These are phyloP conservation scores for Thraustochytrium striatum DNA, from an alignment of 352 stramenopile species.

Conservation along the genomic window DNA sequence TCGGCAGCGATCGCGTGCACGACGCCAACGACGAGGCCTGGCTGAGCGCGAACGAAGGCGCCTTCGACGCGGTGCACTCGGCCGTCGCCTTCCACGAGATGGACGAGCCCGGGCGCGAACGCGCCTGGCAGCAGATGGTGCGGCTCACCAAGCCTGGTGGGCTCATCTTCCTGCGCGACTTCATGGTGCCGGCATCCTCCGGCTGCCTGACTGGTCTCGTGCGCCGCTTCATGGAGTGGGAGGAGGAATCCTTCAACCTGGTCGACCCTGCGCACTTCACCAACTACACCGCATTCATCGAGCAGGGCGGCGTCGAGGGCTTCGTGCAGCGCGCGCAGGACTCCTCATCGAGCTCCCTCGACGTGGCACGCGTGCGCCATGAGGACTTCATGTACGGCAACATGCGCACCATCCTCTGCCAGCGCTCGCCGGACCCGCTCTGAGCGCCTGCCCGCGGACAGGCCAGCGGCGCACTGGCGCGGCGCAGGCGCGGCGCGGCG, in stretches of 20 bases:
- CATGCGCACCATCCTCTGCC: neutral
- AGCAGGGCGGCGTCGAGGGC: neutral
- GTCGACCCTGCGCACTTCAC: neutral
- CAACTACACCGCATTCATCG: neutral
- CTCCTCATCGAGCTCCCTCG: no score
- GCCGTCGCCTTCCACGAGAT: neutral
- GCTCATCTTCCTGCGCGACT: neutral
- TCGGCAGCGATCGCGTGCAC: neutral
- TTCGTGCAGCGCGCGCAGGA: no score
- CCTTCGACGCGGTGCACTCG: neutral
- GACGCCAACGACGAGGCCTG: neutral
- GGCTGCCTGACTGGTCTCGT: neutral
- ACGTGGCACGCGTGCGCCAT: no score
- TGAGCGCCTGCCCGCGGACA: no score
- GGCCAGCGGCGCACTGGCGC: no score
- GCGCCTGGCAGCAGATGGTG: neutral
- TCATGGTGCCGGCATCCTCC: neutral
- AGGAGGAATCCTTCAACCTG: neutral
- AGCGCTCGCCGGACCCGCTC: no score
- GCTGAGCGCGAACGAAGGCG: neutral
- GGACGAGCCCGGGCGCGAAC: neutral
- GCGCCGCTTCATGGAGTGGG: neutral
- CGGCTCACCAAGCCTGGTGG: neutral
- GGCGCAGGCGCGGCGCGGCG: no score
- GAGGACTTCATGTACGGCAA: neutral